phyloP scores from a whole-genome alignment of 306 rosid species.

The Gleditsia sinensis region DNA sequence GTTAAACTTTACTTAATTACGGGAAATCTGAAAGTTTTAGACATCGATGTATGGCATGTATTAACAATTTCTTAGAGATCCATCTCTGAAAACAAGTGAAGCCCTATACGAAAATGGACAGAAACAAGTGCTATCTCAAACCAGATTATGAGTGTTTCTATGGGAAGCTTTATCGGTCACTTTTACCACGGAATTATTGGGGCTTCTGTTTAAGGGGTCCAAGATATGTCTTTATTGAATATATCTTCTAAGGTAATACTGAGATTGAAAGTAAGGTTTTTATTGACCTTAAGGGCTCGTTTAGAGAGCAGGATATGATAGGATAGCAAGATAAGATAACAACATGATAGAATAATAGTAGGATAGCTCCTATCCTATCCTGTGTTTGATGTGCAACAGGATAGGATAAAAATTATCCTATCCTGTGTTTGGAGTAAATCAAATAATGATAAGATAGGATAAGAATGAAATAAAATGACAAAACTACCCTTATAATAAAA shows the following conservation, averaged over 20 bases:
- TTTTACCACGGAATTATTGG: constrained; percentile 8
- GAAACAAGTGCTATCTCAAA: background rate
- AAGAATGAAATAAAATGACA: too few species aligned
- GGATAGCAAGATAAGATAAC: too few species aligned
- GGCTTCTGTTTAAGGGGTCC: background rate
- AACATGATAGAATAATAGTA: too few species aligned
- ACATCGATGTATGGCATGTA: background rate
- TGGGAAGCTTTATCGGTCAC: background rate
- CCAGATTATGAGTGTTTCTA: background rate
- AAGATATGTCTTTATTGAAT: background rate
- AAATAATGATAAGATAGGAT: too few species aligned
- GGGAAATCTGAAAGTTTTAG: background rate
- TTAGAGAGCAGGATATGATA: too few species aligned
- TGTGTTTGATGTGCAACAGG: too few species aligned
- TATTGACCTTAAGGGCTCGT: too few species aligned
- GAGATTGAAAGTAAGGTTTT: background rate
- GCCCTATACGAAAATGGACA: background rate
- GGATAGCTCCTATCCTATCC: too few species aligned
- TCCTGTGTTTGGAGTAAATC: too few species aligned
- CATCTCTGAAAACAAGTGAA: constrained; percentile 8
- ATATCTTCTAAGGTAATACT: background rate
- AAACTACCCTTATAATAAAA: too few species aligned
- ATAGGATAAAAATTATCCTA: too few species aligned
- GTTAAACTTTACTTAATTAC: constrained; percentile 21
- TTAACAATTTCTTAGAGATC: background rate